phyloP scores from a whole-genome alignment of 179 eudicot species.

The Beta corolliflora region DNA sequence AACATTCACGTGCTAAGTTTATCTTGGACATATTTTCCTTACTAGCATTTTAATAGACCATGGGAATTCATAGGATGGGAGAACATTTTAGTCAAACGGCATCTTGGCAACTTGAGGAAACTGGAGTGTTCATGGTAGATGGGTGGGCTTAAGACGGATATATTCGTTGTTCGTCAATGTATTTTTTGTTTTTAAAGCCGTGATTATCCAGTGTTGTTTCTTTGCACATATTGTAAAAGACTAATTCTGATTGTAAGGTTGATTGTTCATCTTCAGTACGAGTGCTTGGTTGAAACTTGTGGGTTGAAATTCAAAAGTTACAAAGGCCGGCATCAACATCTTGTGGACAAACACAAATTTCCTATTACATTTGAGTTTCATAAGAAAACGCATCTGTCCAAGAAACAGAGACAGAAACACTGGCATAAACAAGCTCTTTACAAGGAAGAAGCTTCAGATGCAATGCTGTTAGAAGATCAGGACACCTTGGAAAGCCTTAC shows the following conservation, averaged over 20 bases:
- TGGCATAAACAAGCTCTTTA: conserved; percentile 45
- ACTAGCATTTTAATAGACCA: not conserved
- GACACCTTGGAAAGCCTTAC: conserved; percentile 66
- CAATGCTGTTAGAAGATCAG: conserved; percentile 75
- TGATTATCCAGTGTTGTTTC: not conserved
- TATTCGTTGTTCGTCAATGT: not conserved
- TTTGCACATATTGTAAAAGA: not conserved
- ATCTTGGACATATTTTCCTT: not conserved
- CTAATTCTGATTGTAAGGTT: not conserved
- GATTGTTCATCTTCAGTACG: conserved; percentile 52
- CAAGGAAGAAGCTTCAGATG: conserved; percentile 50
- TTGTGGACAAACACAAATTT: conserved; percentile 87
- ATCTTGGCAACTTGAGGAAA: not conserved
- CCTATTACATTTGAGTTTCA: conserved; percentile 80
- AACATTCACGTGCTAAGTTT: not conserved
- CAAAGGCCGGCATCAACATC: conserved; percentile 88
- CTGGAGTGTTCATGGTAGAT: not conserved
- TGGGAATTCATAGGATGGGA: not conserved
- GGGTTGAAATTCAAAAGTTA: conserved; percentile 74
- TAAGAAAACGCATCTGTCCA: conserved; percentile 77
- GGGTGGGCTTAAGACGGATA: not conserved
- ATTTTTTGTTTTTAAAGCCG: not conserved
- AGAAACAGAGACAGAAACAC: conserved; percentile 74
- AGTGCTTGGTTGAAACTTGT: conserved; percentile 92
- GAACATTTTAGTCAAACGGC: not conserved